phyloP scores from a whole-genome alignment of 2,329 filamentous ascomycete genomes.

The Cordyceps javanica region DNA sequence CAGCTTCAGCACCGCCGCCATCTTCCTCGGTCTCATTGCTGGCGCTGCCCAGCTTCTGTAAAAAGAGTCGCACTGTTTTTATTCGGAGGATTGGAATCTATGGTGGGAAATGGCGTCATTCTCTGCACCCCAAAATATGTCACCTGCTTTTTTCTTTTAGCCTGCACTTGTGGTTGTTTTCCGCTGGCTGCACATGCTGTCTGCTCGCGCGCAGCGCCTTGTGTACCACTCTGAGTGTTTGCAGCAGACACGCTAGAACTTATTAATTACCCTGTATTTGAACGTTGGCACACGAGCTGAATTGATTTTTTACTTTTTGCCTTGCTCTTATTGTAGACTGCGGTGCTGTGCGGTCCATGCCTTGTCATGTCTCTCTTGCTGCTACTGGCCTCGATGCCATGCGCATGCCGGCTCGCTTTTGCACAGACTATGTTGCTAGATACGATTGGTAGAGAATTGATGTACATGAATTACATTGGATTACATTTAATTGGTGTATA shows the following conservation, averaged over 20 bases:
- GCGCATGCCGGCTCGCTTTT: too few species aligned
- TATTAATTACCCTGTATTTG: constrained; percentile 38
- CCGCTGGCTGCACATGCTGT: not conserved
- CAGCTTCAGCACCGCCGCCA: constrained; percentile 39
- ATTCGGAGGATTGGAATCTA: constrained; percentile 20
- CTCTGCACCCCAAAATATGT: constrained; percentile 27
- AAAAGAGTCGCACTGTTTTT: constrained; percentile 18
- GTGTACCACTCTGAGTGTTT: constrained; percentile 5
- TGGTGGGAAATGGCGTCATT: constrained; percentile 31
- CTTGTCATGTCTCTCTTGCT: too few species aligned
- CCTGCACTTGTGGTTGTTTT: constrained; percentile 28
- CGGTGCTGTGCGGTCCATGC: too few species aligned
- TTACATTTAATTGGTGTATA: constrained; percentile 31
- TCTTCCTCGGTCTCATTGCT: constrained; percentile 42
- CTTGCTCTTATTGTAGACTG: too few species aligned
- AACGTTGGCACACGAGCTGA: constrained; percentile 16
- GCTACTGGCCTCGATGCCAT: too few species aligned
- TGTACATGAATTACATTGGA: not conserved
- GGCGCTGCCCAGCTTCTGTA: constrained; percentile 48
- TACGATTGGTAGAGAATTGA: too few species aligned
- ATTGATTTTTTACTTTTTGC: constrained; percentile 10
- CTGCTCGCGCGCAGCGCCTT: not conserved
- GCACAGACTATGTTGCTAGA: not conserved
- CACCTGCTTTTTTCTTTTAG: constrained; percentile 24
- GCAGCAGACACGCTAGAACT: constrained; percentile 33